Evolutionary conservation across 176 grass and related monocot genomes (phyloP), one percentile per base, ranked within the genome.

Genomic region (Poa annua): DNA sequence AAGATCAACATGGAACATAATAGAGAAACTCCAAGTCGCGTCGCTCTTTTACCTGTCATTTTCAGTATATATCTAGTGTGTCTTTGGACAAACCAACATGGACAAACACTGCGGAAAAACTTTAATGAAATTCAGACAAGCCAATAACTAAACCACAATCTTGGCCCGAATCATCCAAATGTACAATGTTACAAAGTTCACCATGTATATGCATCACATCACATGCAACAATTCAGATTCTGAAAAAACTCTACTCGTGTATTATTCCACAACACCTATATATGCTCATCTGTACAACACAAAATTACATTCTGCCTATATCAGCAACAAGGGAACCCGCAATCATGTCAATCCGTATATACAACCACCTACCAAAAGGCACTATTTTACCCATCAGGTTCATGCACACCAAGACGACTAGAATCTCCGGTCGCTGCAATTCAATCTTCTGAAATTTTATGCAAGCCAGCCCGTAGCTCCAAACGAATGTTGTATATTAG

Each of bases 381-480:
- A 50, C 36, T 1, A 25, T 15, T 39, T 39, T 19, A 74, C 75
- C 66, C 56, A 50, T 11, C 36, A 39, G 6, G 61, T 6, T 29
- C 50, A 20, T 75, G 74, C 66, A 32, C 66, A 50, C 51, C 88
- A 67, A 64, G 33, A 74, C 74, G 41, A 32, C 74, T 8, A 4
- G 83, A 62, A 29, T 60, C 74, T 42, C 84, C 88, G n/a, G 26
- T 83, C 79, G 77, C 80, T 82, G 35, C 54, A 55, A 88, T 78
- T 73, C 73, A 78, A 83, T 80, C 77, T 69, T 76, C 77, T 68
- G 20, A 71, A 48, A 29, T 73, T 55, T 41, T 50, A 8, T 66
- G 55, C 8, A 48, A 51, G 56, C 36, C 56, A 20, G 14, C 42
- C 60, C 33, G 6, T 11, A 65, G n/a, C 74, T 75, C 53, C 26